Conservation (phyloP, 768 basidiomycete species). For the Pisolithus marmoratus region DNA sequence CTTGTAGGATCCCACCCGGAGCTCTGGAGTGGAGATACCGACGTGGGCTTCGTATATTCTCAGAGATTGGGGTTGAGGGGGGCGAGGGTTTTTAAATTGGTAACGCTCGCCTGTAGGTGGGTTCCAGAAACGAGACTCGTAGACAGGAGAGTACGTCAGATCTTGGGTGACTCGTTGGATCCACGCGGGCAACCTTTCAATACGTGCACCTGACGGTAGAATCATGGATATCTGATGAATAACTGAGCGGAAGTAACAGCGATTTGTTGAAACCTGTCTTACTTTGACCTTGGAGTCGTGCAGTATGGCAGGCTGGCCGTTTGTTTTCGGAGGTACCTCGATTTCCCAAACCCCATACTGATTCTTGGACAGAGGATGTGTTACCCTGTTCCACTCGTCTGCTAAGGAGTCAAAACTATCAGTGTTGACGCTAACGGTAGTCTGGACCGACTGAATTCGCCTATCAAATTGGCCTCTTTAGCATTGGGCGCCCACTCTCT, state of each 20-base stretch:
- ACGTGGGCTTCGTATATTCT: conserved; percentile 98
- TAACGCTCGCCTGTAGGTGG: conserved; percentile 70
- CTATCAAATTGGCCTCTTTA: conserved; percentile 74
- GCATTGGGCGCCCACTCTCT: conserved; percentile 97
- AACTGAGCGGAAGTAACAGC: not conserved
- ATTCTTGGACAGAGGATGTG: conserved; percentile 83
- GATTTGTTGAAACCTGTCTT: conserved; percentile 8
- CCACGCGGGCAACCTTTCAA: conserved; percentile 94
- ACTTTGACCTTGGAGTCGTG: conserved; percentile 97
- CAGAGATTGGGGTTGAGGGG: conserved; percentile 56
- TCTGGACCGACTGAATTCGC: conserved; percentile 85
- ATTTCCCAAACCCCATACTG: conserved; percentile 90
- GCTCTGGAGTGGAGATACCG: conserved; percentile 88
- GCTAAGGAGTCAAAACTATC: not conserved
- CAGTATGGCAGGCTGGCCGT: conserved; percentile 76
- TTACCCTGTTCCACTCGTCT: conserved; percentile 86
- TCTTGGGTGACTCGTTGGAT: conserved; percentile 95
- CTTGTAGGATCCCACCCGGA: conserved; percentile 88
- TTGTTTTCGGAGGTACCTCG: conserved; percentile 56
- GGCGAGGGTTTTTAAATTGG: conserved; percentile 74
- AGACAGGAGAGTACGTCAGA: conserved; percentile 78
- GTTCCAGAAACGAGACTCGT: conserved; percentile 99
- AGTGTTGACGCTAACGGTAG: conserved; percentile 1
- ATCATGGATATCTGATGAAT: conserved; percentile 84
- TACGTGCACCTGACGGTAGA: conserved; percentile 65